Base-by-base conservation (phyloP, 768 basidiomycete species). In the Cystofilobasidium ferigula region DNA sequence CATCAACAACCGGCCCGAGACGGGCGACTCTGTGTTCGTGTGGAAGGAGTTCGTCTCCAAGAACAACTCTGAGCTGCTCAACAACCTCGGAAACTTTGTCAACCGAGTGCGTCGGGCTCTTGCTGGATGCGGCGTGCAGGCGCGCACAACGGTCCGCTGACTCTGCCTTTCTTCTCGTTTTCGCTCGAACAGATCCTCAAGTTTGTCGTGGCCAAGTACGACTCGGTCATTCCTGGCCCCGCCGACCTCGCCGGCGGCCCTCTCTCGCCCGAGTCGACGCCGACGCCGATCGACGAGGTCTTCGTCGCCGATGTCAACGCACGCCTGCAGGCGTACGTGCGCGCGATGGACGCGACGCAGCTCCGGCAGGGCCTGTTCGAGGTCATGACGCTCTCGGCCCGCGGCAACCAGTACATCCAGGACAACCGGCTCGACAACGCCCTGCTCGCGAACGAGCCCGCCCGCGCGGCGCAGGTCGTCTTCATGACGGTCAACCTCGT, bases 21-120 rank as follows among this genome's bases (percentile, higher is more conserved):
- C 85, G 10, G 85, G 85, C 24, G 95, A 99, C 74, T 84, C 93
- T 54, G 91, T 89, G 81, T 99, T 99, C 79, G 90, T 92, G 0
- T 99, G 95, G 95, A 80, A 84, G 20, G 91, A 91, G 69, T 94
- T 92, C 72, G 89, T 90, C 74, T 74, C 87, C 34, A 88, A 88
- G 14, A 93, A 95, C 75, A 99, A 99, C 78, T 87, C 87, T 67
- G 82, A 97, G 64, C 78, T 99, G 45, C 78, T 99, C 71, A 95
- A 97, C 76, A 99, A 97, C 78, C 88, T 99, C 71, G 95, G 95
- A 51, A 99, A 99, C 79, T 98, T 95, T 71, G 88, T 98, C 70
- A 99, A 99, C 76, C 87, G 95, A 32, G 81, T 77, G 51, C 8
- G 22, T 30, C 38, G 1, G 36, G 26, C 51, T 2, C 24, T 3